Evolutionary conservation across 371 early-diverging fungal genomes (phyloP).

Genomic region (Mucor mucedo): DNA sequence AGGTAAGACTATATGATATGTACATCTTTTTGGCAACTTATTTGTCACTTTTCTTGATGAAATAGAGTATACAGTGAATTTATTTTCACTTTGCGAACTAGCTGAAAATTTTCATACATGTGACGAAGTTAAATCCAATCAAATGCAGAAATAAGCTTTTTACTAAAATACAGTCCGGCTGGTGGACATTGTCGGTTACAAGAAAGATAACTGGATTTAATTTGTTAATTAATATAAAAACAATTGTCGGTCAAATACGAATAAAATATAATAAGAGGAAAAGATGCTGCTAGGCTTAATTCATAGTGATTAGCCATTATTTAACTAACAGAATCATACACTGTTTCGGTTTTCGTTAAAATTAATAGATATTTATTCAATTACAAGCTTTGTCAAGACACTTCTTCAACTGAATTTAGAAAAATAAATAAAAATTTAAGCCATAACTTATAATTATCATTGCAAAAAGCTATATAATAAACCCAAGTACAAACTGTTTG

Average conservation of each 20-base stretch:
- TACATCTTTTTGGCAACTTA: background rate
- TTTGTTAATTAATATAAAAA: too few relatives aligned
- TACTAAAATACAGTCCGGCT: too few relatives aligned
- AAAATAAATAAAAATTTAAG: background rate
- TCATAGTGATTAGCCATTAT: background rate
- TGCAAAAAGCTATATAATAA: conserved; percentile 2
- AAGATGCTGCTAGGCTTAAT: conserved; percentile 2
- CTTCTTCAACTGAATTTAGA: conserved; percentile 1
- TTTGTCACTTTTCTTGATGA: background rate
- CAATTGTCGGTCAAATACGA: background rate
- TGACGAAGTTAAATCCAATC: conserved; percentile 3
- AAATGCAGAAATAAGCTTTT: conserved; percentile 1
- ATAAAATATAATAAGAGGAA: conserved; percentile 1
- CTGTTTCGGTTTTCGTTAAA: conserved; percentile 1
- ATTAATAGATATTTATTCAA: conserved; percentile 1
- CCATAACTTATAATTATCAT: conserved; percentile 1
- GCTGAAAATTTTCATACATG: conserved; percentile 2
- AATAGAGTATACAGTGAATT: background rate
- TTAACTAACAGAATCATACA: conserved; percentile 1
- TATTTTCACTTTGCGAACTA: conserved; percentile 1
- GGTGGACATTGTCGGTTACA: background rate
- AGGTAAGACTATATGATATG: too few relatives aligned
- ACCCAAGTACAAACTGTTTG: conserved; percentile 3
- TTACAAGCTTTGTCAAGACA: conserved; percentile 3
- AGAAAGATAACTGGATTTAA: too few relatives aligned